Evolutionary conservation across 768 basidiomycete genomes (phyloP).

Genomic region (Chalciporus chontae): DNA sequence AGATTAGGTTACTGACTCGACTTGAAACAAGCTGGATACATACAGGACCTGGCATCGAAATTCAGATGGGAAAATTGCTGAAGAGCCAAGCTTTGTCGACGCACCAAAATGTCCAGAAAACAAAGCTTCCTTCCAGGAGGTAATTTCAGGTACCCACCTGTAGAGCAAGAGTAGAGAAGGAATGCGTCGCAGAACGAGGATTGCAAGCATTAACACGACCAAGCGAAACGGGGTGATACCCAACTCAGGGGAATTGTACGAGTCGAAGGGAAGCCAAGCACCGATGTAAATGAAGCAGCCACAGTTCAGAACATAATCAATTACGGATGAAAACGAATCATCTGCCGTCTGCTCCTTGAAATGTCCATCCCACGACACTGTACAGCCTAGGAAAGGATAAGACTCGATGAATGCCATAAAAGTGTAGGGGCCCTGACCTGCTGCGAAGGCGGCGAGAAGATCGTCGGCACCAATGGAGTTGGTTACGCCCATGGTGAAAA

Average conservation of each 20-base stretch:
- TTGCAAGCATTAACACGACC: conserved; percentile 57
- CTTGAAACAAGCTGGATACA: conserved; percentile 19
- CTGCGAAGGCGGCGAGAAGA: conserved; percentile 84
- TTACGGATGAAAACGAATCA: conserved; percentile 84
- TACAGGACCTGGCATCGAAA: conserved; percentile 45
- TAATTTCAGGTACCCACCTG: conserved; percentile 83
- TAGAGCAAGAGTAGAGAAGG: conserved; percentile 77
- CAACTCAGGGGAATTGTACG: conserved; percentile 53
- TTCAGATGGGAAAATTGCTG: conserved; percentile 1
- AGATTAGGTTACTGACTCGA: neutral
- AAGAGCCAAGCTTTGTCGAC: conserved; percentile 8
- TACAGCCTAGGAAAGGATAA: conserved; percentile 53
- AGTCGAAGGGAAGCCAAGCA: conserved; percentile 75
- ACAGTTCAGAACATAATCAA: conserved; percentile 83
- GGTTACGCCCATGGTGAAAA: conserved; percentile 76
- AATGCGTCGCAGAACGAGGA: conserved; percentile 76
- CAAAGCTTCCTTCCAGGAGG: conserved; percentile 78
- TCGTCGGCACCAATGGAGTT: conserved; percentile 84
- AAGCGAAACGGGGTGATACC: conserved; percentile 72
- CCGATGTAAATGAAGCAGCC: conserved; percentile 83
- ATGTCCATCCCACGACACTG: conserved; percentile 89
- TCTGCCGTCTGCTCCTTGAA: conserved; percentile 79
- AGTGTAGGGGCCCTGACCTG: conserved; percentile 40
- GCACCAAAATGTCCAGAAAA: conserved; percentile 90
- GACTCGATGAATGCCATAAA: neutral